Evolutionary conservation across 768 basidiomycete genomes (phyloP).

Genomic region (Sarcodon sp.): DNA sequence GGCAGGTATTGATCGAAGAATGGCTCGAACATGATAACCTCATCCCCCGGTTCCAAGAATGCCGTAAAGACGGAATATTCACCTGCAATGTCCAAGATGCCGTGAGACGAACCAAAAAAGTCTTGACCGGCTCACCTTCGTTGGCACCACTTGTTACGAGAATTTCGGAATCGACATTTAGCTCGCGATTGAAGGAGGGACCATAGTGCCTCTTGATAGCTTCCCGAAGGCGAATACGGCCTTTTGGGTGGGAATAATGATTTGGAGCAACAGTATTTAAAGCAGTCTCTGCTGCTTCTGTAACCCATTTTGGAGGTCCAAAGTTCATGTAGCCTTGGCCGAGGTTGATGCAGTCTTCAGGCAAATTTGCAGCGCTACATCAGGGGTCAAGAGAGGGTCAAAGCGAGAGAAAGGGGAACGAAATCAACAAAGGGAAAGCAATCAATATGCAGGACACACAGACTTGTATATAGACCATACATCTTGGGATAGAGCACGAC

Average conservation of each 20-base stretch:
- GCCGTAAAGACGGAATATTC: slow-evolving; percentile 91
- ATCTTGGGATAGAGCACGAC: slow-evolving; percentile 68
- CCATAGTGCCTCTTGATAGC: slow-evolving; percentile 79
- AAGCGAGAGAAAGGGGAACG: slow-evolving; percentile 4
- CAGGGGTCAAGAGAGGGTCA: neutral
- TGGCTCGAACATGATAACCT: slow-evolving; percentile 98
- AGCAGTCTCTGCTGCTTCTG: slow-evolving; percentile 58
- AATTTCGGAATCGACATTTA: slow-evolving; percentile 82
- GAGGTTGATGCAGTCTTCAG: slow-evolving; percentile 87
- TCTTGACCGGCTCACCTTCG: slow-evolving; percentile 48
- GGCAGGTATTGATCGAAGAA: slow-evolving; percentile 96
- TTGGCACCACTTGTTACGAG: slow-evolving; percentile 95
- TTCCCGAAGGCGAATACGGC: slow-evolving; percentile 67
- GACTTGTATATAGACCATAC: slow-evolving; percentile 92
- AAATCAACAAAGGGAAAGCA: slow-evolving; percentile 1
- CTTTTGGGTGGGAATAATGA: slow-evolving; percentile 84
- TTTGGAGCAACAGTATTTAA: slow-evolving; percentile 49
- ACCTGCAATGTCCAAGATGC: slow-evolving; percentile 29
- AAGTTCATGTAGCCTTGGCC: slow-evolving; percentile 92
- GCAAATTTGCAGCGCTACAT: slow-evolving; percentile 73
- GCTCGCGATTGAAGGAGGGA: slow-evolving; percentile 46
- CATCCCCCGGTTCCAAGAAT: slow-evolving; percentile 85
- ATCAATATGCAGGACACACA: slow-evolving; percentile 6
- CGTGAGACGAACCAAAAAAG: too few species aligned
- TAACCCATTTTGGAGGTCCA: slow-evolving; percentile 70